These are phyloP conservation scores for Microglena sp. DNA, from an alignment of 139 green algal species.

Conservation along the genomic window DNA sequence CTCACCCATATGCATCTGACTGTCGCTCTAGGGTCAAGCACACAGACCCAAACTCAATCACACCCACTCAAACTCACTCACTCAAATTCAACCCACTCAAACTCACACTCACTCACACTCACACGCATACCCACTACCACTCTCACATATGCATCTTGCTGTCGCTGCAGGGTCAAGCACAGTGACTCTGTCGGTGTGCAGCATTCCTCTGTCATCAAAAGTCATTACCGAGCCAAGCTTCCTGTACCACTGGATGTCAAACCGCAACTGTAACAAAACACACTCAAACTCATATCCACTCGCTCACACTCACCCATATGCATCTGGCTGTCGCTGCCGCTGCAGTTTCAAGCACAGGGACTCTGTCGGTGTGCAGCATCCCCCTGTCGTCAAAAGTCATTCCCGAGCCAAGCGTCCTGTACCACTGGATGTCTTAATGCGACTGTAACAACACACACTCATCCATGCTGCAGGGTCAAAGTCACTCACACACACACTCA, in stretches of 20 bases:
- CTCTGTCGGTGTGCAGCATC: slow-evolving; percentile 25
- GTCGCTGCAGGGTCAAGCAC: no score
- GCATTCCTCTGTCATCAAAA: slow-evolving; percentile 7
- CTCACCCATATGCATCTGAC: no score
- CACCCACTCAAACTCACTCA: background rate
- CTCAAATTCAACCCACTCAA: background rate
- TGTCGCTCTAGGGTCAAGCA: no score
- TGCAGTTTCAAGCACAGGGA: slow-evolving; percentile 21
- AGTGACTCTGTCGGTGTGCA: slow-evolving; percentile 16
- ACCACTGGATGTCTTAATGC: slow-evolving; percentile 33
- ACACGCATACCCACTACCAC: no score
- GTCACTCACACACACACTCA: background rate
- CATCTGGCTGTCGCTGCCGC: background rate
- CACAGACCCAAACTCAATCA: background rate
- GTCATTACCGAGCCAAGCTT: slow-evolving; percentile 27
- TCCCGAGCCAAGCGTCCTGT: slow-evolving; percentile 35
- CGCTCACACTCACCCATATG: background rate
- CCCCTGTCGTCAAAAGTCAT: background rate
- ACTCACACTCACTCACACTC: background rate
- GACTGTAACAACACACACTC: background rate
- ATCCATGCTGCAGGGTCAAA: slow-evolving; percentile 7
- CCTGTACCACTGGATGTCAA: slow-evolving; percentile 33
- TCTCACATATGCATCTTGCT: no score
- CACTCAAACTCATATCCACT: no score
- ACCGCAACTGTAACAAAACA: no score